A percentile compares a stretch with the other conserved stretches of the same genome.
These are phyloP conservation scores for Trichoderma gamsii DNA, from an alignment of 495 filamentous ascomycete genomes.

Conservation along the genomic window DNA sequence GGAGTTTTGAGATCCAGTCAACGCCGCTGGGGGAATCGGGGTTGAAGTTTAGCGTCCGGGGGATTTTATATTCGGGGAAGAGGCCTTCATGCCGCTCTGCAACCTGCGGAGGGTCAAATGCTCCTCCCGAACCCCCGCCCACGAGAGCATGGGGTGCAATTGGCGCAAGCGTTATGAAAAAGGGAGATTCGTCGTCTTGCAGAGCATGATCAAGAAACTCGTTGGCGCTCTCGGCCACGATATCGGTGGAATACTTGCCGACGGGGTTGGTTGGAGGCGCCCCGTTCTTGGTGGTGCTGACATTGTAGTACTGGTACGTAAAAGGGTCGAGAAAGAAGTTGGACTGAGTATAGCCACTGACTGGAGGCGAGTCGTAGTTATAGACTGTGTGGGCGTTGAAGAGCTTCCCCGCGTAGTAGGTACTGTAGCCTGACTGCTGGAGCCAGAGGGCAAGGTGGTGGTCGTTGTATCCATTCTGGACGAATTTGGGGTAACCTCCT, in stretches of 20 bases:
- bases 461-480: conserved; percentile 58
- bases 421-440: conserved; percentile 62
- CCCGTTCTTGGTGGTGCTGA: conserved; percentile 57
- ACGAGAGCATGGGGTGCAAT: conserved; percentile 61
- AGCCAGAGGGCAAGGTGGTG: conserved; percentile 65
- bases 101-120: conserved; percentile 50
- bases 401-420: conserved; percentile 68
- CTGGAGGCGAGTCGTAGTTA: conserved; percentile 54
- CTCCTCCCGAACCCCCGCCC: conserved; percentile 18
- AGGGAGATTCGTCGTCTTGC: conserved; percentile 44
- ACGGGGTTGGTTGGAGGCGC: conserved; percentile 52
- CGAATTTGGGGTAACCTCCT: conserved; percentile 69
- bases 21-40: conserved; percentile 50
- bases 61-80: conserved; percentile 42
- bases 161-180: conserved; percentile 63
- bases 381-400: conserved; percentile 57
- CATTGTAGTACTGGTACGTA: conserved; percentile 66
- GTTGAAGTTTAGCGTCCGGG: conserved; percentile 49
- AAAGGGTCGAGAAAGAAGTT: conserved; percentile 68
- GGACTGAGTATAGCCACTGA: conserved; percentile 50
- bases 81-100: conserved; percentile 41
- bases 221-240: conserved; percentile 56
- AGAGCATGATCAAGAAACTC: conserved; percentile 59
- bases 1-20: conserved; percentile 55
- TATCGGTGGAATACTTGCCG: conserved; percentile 55